Percentiles rank a stretch among this genome's conserved stretches.
Evolutionary conservation across 805 yeast species (phyloP).

Genomic region (Kodamaea restingae): DNA sequence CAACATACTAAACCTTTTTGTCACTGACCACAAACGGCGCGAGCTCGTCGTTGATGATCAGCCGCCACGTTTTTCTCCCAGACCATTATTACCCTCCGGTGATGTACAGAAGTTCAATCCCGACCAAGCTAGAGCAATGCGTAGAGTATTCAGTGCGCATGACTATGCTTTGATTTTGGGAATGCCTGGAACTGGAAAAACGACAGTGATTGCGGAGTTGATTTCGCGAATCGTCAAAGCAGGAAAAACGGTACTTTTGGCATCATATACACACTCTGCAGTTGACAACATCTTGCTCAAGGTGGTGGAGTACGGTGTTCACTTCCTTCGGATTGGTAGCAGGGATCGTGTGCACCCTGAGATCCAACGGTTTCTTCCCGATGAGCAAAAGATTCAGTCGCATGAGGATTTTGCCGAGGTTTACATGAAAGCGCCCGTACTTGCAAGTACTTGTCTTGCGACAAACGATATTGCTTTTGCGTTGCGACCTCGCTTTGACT

Average conservation of each 20-base stretch:
- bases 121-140: constrained; percentile 71
- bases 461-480: constrained; percentile 59
- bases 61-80: constrained; percentile 38
- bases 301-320: constrained; percentile 35
- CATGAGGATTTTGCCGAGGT: constrained; percentile 45
- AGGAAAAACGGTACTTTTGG: constrained; percentile 65
- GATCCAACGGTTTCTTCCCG: constrained; percentile 50
- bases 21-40: constrained; percentile 44
- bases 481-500: constrained; percentile 63
- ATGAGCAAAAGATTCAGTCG: constrained; percentile 28
- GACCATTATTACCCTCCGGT: constrained; percentile 13
- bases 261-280: constrained; percentile 93
- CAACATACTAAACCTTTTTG: constrained; percentile 68
- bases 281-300: constrained; percentile 89
- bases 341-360: constrained; percentile 57
- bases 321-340: constrained; percentile 67
- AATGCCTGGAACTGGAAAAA: constrained; percentile 98
- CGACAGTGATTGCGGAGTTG: constrained; percentile 80
- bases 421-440: constrained; percentile 60
- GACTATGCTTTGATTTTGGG: constrained; percentile 85
- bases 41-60: constrained; percentile 51
- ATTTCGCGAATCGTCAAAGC: constrained; percentile 56
- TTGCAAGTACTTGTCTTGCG: constrained; percentile 87
- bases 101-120: constrained; percentile 35
- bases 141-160: constrained; percentile 55